These are phyloP conservation scores for Purpureocillium takamizusanense DNA, from an alignment of 2,329 filamentous ascomycete species.

Conservation along the genomic window DNA sequence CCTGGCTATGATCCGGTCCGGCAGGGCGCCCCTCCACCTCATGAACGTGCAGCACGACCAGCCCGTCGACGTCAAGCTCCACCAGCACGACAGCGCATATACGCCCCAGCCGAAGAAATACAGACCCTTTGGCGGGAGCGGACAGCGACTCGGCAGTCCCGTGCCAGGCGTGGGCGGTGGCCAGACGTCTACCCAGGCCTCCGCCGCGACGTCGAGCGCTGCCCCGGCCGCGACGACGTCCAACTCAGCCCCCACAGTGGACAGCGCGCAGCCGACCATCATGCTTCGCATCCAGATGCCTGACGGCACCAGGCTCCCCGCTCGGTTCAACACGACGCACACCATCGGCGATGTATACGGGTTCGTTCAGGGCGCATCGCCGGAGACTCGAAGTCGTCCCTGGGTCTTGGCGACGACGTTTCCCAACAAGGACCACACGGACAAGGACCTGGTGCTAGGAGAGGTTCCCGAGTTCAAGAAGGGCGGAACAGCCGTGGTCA, in stretches of 20 bases:
- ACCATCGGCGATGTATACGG: slow-evolving; percentile 70
- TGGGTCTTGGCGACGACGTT: slow-evolving; percentile 79
- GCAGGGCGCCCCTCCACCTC: slow-evolving; percentile 67
- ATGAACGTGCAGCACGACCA: slow-evolving; percentile 70
- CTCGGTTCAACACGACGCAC: slow-evolving; percentile 71
- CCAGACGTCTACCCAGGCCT: slow-evolving; percentile 7
- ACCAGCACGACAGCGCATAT: slow-evolving; percentile 66
- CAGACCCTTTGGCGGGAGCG: slow-evolving; percentile 63
- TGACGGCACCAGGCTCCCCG: slow-evolving; percentile 67
- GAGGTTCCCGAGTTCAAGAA: slow-evolving; percentile 58
- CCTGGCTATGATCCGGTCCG: slow-evolving; percentile 66
- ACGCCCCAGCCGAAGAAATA: slow-evolving; percentile 64
- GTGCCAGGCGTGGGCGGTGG: slow-evolving; percentile 49
- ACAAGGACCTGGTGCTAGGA: slow-evolving; percentile 50
- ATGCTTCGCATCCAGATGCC: slow-evolving; percentile 70
- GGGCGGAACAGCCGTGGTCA: slow-evolving; percentile 56
- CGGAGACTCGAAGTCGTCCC: slow-evolving; percentile 44
- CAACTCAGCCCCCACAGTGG: slow-evolving; percentile 32
- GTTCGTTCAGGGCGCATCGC: slow-evolving; percentile 59
- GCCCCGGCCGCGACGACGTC: slow-evolving; percentile 23
- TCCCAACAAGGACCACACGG: slow-evolving; percentile 69
- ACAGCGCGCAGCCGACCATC: slow-evolving; percentile 58
- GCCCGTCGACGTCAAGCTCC: slow-evolving; percentile 69
- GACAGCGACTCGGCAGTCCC: slow-evolving; percentile 67
- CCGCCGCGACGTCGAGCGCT: slow-evolving; percentile 20